Conservation (phyloP, 345 rosid genomes). For the Acer campestre region DNA sequence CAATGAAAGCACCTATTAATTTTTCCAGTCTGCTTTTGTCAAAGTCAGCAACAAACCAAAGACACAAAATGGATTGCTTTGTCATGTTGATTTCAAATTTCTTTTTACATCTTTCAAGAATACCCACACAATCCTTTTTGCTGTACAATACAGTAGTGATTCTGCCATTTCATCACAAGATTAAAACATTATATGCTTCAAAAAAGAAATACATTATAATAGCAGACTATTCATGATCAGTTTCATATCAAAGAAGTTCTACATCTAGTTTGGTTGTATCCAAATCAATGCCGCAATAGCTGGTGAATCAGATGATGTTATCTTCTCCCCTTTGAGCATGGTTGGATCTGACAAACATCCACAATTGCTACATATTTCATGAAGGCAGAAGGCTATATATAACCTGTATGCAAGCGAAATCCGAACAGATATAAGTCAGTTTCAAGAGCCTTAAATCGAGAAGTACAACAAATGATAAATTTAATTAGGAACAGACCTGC, state of each 20-base stretch:
- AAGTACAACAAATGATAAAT: neutral
- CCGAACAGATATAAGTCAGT: neutral
- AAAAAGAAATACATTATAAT: too few relatives aligned
- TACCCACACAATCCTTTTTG: neutral
- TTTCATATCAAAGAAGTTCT: neutral
- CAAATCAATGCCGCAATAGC: neutral
- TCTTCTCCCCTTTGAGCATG: neutral
- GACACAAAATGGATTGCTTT: too few relatives aligned
- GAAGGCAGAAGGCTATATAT: neutral
- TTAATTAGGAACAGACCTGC: neutral
- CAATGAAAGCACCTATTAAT: slow-evolving; percentile 63
- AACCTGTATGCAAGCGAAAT: neutral
- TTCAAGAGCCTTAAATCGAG: neutral
- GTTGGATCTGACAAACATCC: neutral
- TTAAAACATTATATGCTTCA: neutral
- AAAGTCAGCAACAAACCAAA: too few relatives aligned
- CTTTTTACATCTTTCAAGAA: neutral
- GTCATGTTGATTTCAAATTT: too few relatives aligned
- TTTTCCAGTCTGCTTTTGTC: neutral
- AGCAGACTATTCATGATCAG: neutral
- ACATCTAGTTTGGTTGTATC: neutral
- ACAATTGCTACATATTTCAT: neutral
- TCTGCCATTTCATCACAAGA: neutral
- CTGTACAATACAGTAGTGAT: neutral
- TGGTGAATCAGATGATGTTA: too few relatives aligned